These are phyloP conservation scores for Ceriops tagal DNA, from an alignment of 345 rosid species.

Conservation along the genomic window DNA sequence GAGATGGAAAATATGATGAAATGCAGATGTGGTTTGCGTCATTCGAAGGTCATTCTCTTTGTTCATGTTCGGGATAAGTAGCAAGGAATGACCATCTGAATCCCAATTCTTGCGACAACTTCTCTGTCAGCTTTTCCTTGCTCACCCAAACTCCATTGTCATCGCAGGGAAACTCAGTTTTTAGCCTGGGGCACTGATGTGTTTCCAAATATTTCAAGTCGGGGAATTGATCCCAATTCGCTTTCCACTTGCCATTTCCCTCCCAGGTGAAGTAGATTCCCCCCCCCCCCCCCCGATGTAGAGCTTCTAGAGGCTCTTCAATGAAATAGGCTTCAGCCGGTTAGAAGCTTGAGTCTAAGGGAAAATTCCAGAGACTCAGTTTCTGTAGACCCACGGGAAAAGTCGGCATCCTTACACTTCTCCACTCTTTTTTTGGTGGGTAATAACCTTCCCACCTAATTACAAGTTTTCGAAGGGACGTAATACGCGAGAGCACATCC, in stretches of 20 bases:
- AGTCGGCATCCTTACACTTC: not conserved
- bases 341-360: accelerated
- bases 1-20: no score
- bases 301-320: not conserved
- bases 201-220: not conserved
- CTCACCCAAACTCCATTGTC: no score
- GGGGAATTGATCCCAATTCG: not conserved
- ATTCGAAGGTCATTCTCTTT: no score
- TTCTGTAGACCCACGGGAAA: not conserved
- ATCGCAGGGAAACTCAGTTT: no score
- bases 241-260: no score
- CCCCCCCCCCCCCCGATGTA: not conserved
- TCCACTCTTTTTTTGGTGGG: accelerated
- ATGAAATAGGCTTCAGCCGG: not conserved
- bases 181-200: not conserved
- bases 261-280: not conserved
- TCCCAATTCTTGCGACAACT: not conserved
- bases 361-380: not conserved
- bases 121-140: no score
- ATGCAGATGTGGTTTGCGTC: no score
- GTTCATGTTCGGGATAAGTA: no score
- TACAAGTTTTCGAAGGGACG: constrained; percentile 25
- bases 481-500: not conserved
- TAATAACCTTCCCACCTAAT: constrained; percentile 15
- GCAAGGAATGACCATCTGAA: not conserved